phyloP scores from a whole-genome alignment of 495 filamentous ascomycete genomes.

The Sabuloglossum arenarium region DNA sequence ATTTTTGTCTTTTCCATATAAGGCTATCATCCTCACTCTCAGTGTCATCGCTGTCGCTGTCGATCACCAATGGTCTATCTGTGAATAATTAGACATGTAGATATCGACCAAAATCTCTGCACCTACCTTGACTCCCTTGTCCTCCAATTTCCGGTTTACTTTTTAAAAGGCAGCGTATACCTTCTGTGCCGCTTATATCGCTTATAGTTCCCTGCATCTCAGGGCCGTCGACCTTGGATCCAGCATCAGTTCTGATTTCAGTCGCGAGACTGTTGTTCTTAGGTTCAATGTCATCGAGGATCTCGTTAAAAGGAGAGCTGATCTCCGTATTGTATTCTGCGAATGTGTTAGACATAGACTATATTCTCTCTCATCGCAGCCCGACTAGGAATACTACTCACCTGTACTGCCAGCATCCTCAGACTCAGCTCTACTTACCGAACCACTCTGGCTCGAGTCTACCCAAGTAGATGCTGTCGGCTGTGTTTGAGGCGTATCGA shows the following conservation, averaged over 20 bases:
- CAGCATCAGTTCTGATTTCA: background rate
- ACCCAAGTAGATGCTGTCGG: background rate
- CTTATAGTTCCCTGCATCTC: background rate
- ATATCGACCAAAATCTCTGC: background rate
- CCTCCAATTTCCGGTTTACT: no score
- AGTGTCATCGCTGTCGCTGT: background rate
- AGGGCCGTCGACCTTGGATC: background rate
- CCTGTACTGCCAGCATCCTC: background rate
- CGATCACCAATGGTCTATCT: background rate
- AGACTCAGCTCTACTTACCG: background rate
- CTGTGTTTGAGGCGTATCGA: background rate
- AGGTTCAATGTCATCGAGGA: background rate
- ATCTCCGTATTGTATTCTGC: background rate
- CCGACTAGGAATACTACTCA: background rate
- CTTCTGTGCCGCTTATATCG: no score
- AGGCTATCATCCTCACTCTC: background rate
- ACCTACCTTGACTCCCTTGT: background rate
- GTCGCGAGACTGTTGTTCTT: background rate
- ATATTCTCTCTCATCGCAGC: background rate
- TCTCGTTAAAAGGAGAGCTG: background rate
- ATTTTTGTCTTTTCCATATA: background rate
- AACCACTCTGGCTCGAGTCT: background rate
- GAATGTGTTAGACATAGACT: background rate
- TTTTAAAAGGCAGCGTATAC: no score
- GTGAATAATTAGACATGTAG: background rate